Evolutionary conservation across 2,329 filamentous ascomycete species (phyloP), one percentile per base, ranked within the genome.

Genomic region (Myriosclerotinia duriaeana): DNA sequence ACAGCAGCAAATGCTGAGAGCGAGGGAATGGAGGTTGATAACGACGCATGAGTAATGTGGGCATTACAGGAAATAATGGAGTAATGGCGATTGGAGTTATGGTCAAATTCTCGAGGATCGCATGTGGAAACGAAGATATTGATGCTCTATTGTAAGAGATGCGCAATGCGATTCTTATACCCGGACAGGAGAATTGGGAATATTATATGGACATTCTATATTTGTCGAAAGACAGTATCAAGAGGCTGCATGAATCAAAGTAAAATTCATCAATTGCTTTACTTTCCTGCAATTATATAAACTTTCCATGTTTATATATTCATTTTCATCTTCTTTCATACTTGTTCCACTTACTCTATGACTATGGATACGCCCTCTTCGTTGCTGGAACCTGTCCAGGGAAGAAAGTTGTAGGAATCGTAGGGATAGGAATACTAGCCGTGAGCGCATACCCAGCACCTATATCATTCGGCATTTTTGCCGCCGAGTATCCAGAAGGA

Each of bases 331-430:
- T 26, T 20, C 30, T 38, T 22, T 17, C 6, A 4, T 5, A 26
- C 38, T 53, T 3, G 11, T 4, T n/a, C 48, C 7, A 12, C 17
- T 22, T 22, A 22, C 20, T n/a, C 38, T 20, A 38, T 6, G 5
- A 48, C 48, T 66, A 63, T 50, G 65, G 58, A 42, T 66, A 63
- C 11, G 50, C 59, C 14, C 65, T 67, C 63, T 64, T 64, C 22
- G 54, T 69, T 50, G 59, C 67, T n/a, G 67, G 67, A 53, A 66
- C 65, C 34, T 38, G 53, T 26, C 65, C 65, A 5, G 67, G 68
- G 38, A 65, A 70, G 56, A 70, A 70, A 20, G 64, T 69, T 3
- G 67, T 67, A n/a, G 68, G 68, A 30, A 70, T 54, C 2, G 68
- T 64, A 20, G 67, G 67, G 22, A 69, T 67, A 42, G 66, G 55